Evolutionary conservation across 345 rosid genomes (phyloP), one percentile per base, ranked within the genome.

Genomic region (Lumnitzera racemosa): DNA sequence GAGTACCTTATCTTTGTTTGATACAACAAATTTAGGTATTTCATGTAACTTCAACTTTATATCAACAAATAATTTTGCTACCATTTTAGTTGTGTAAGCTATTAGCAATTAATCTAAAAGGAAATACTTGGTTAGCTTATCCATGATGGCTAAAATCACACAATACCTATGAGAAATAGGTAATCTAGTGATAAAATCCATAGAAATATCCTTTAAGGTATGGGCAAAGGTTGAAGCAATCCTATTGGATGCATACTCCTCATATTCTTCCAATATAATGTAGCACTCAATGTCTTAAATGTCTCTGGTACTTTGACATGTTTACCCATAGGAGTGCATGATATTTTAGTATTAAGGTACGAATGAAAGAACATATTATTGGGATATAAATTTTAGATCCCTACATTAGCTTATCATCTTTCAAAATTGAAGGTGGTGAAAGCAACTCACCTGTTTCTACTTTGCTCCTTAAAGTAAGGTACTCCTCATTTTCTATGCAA

Each of bases 151-250:
- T 1, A 62, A 13, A 11, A 62, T 36, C 12, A 31, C 11, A 1
- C n/a, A 11, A 10, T 23, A 41, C 5, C 51, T 50, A 1, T 16
- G 7, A 0, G 51, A 47, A 1, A 10, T 24, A 2, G 64, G 64
- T 2, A 61, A 23, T 2, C 46, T 24, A 0, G 36, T 50, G 3
- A 61, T 25, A 17, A 61, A 61, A 27, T 61, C 64, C 55, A 61
- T 59, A n/a, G 25, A 2, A 11, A 53, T 16, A 13, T 17, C 24
- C 7, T 20, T 3, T 13, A 24, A 17, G 55, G 67, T 13, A 46
- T 48, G 0, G 43, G 16, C 1, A 53, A 15, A 3, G 67, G 53
- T 14, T 53, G 65, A 10, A 51, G 29, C 2, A 61, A 13, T 0
- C 65, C 47, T 0, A 24, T 3, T 0, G 24, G 24, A 1, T n/a